Base-by-base conservation (phyloP, 106 monocot genomes). In the Allium cepa region DNA sequence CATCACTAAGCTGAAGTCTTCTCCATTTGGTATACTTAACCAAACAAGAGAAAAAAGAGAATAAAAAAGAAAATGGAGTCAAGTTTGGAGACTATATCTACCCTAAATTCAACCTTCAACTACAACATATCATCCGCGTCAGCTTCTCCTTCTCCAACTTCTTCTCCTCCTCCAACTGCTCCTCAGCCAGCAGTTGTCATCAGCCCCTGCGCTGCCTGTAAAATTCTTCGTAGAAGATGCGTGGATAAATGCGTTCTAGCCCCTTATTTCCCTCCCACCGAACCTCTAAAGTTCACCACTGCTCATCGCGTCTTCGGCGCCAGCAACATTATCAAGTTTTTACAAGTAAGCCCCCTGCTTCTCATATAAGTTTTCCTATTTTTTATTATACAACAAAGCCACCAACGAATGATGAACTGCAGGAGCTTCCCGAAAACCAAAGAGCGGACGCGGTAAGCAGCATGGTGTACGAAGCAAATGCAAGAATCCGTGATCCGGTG, bases 291-390 rank as follows among this genome's bases (percentile, higher is more conserved):
- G 55, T 86, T 86, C 79, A 76, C 86, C 49, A 76, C 62, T 12
- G 86, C 86, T 9, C 86, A 86, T 50, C 75, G 82, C 22, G 79
- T 86, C 50, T 86, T 86, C 62, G 86, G 86, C 14, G 86, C 86
- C 14, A 79, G 86, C 79, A 86, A 86, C 82, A 86, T 86, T 45
- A 79, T 82, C 79, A 86, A 86, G 27, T 63, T 79, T 47, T 46
- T 86, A 46, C 79, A 86, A 70, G 86, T 81, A 56, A 64, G 17
- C 46, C 4, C 15, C 15, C 53, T 55, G 15, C 53, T 55, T 11
- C 15, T 55, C 15, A 11, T 55, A 4, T 55, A 2, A 12, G 1
- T 15, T 55, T 7, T 55, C 53, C 53, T 6, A 55, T 12, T 55
- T 55, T 55, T 55, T 12, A 12, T 12, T 55, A 22, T 12, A 55